Base-by-base conservation (phyloP, 768 basidiomycete genomes). In the Exidia glandulosa region DNA sequence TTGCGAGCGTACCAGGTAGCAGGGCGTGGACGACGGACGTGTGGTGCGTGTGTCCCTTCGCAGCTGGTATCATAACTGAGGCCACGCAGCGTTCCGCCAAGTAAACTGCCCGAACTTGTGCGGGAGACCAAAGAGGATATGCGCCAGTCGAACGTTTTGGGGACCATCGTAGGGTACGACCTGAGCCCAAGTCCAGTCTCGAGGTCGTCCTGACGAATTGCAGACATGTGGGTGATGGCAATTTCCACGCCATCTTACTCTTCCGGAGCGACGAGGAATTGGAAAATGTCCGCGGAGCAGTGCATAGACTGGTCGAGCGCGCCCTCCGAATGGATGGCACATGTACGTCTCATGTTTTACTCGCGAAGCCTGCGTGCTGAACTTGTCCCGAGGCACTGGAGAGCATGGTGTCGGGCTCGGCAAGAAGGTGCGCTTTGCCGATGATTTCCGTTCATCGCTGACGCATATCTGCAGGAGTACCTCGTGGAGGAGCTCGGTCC, bases 331-430 rank as follows among this genome's bases (percentile, higher is more conserved):
- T 89, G 59, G 88, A 89, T 62, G 88, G 88, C 50, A 90, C 88
- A 23, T 90, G 88, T 86, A 63, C 63, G 84, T 71, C 23, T 32
- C 47, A 16, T 50, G 36, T 19, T 56, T 16, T 1, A 34, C 23
- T 31, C 29, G 23, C 32, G 34, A 25, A 6, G 19, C 32, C 47
- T 57, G 5, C 31, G 63, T 19, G 19, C 54, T 50, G 32, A 30
- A 32, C 36, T 31, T 16, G 27, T 30, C 58, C 58, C 10, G 62
- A 89, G 86, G 86, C 64, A 89, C 87, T 3, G 89, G 90, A 9
- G 90, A 94, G 69, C 91, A 94, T 69, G 91, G 91, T 0, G 86
- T 94, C 14, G 91, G 92, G 1, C 71, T 93, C 6, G 91, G 91
- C 10, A 94, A 94, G 75, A 87, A 83, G 65, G 82, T 72, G 57